Conservation (phyloP, 352 stramenopile genomes). For the Pythium dissotocum region DNA sequence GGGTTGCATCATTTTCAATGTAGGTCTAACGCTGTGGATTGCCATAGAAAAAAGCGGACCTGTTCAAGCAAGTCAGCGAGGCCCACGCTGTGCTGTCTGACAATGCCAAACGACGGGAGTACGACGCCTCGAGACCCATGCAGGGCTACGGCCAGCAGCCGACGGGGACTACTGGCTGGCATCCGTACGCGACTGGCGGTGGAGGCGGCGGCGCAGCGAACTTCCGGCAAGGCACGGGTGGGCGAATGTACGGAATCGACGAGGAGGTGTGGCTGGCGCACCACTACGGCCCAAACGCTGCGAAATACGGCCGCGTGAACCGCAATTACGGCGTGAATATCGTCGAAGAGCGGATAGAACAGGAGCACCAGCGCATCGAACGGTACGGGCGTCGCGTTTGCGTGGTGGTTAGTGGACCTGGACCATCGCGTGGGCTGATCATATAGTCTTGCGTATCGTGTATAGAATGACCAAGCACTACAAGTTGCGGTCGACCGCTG, state of each 20-base stretch:
- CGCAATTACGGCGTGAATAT: slow-evolving; percentile 77
- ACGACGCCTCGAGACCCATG: slow-evolving; percentile 52
- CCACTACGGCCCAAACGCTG: slow-evolving; percentile 68
- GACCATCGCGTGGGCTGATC: not conserved
- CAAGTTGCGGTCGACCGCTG: slow-evolving; percentile 61
- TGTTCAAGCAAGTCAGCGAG: slow-evolving; percentile 85
- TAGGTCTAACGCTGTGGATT: too few relatives aligned
- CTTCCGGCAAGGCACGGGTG: slow-evolving; percentile 22
- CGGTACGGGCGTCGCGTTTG: slow-evolving; percentile 30
- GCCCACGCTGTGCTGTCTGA: slow-evolving; percentile 80
- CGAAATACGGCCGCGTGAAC: slow-evolving; percentile 40
- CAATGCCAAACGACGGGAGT: slow-evolving; percentile 52
- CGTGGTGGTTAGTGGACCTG: not conserved
- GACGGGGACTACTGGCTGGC: slow-evolving; percentile 42
- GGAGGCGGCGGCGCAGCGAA: slow-evolving; percentile 9
- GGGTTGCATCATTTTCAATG: not conserved
- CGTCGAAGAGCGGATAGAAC: slow-evolving; percentile 66
- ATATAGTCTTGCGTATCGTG: not conserved
- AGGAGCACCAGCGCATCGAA: slow-evolving; percentile 64
- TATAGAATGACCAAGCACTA: slow-evolving; percentile 64
- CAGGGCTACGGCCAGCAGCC: slow-evolving; percentile 47
- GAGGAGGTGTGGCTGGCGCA: slow-evolving; percentile 85
- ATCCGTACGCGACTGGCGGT: slow-evolving; percentile 55
- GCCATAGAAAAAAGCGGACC: slow-evolving; percentile 65
- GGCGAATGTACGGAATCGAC: slow-evolving; percentile 67